Base-by-base conservation (phyloP, 352 stramenopile species). In the Phytophthora chlamydospora region DNA sequence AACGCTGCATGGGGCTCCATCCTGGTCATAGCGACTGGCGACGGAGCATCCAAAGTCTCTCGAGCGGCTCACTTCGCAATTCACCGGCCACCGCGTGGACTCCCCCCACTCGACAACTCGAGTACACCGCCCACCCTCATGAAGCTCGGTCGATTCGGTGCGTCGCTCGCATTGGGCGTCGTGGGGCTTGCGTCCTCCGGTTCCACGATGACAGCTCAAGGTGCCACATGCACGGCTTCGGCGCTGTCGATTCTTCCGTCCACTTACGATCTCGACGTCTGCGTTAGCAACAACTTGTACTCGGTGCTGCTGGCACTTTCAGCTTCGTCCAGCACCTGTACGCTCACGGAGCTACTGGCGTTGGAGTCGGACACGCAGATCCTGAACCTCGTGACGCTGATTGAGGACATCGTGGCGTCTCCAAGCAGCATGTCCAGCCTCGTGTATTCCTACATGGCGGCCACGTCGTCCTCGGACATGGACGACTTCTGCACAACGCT, bases 401-500 rank as follows among this genome's bases (percentile, higher is more conserved):
- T 69, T 24, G 40, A 67, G 43, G 14, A 57, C 21, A 74, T 82
- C 19, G 42, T 80, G 24, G 73, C 69, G n/a, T 56, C 58, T 4
- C 76, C 76, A 9, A 61, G 62, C 34, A 60, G 61, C 24, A 58
- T 82, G 13, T 82, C 73, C 13, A 62, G 59, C 32, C 58, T 76
- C 14, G 35, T 80, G 16, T 85, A 82, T 38, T 51, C 62, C 35
- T 71, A 76, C 61, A 85, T 85, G 76, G 39, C 54, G 5, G 51
- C 53, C 59, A 78, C 70, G 17, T 68, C 32, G 3, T 66, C 66
- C 5, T 56, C 57, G 3, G 56, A 80, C 38, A 71, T 85, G 60
- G 46, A 69, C 27, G 51, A 47, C 45, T 80, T 85, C 34, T 85
- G 76, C 46, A 62, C 43, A 3, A 74, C 75, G 31, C 46, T 74